Conservation (phyloP, 2,329 filamentous ascomycete species). For the Epichloe uncinata region DNA sequence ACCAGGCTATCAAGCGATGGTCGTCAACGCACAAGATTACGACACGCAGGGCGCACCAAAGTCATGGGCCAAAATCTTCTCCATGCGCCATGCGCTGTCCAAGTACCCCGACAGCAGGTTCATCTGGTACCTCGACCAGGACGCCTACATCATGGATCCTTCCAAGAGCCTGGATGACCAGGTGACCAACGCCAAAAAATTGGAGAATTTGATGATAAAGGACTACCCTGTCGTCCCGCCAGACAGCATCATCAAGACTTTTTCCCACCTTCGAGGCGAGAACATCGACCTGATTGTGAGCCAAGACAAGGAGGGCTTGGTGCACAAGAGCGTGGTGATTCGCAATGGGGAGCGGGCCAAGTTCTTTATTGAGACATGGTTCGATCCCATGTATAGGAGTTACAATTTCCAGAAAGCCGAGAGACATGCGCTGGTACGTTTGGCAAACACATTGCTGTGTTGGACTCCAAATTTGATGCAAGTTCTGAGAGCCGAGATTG, state of each 20-base stretch:
- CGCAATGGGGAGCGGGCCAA: conserved; percentile 80
- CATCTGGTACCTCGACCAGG: conserved; percentile 78
- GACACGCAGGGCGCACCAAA: conserved; percentile 44
- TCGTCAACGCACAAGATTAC: conserved; percentile 67
- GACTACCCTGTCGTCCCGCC: conserved; percentile 83
- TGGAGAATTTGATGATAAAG: conserved; percentile 72
- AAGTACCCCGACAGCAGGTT: conserved; percentile 63
- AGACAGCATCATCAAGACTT: conserved; percentile 94
- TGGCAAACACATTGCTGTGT: background rate
- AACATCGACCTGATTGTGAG: conserved; percentile 72
- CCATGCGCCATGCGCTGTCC: conserved; percentile 78
- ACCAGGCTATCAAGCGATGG: conserved; percentile 61
- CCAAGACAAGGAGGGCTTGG: conserved; percentile 72
- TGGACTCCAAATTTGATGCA: background rate
- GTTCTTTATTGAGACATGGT: conserved; percentile 92
- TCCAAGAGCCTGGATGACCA: conserved; percentile 53
- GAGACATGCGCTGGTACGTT: conserved; percentile 68
- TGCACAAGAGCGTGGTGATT: conserved; percentile 64
- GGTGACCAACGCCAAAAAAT: conserved; percentile 50
- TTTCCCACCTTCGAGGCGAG: conserved; percentile 62
- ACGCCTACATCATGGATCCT: conserved; percentile 82
- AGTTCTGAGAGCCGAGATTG: background rate
- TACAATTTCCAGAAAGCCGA: conserved; percentile 98
- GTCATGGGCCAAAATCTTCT: conserved; percentile 69
- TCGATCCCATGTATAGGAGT: conserved; percentile 80